phyloP scores from a whole-genome alignment of 345 rosid genomes.

The Gossypium ekmanianum region DNA sequence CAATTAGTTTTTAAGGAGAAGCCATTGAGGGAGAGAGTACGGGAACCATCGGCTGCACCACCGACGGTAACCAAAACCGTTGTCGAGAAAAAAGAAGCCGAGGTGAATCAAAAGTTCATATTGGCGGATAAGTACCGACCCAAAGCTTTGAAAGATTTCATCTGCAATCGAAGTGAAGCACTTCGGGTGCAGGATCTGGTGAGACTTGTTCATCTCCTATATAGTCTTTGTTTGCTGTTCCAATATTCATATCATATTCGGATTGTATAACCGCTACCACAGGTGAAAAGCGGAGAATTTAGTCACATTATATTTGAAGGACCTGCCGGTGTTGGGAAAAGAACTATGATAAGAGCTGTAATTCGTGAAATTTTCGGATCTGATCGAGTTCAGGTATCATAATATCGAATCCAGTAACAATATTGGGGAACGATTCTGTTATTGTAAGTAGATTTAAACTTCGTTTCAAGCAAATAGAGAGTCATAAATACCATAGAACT shows the following conservation, averaged over 20 bases:
- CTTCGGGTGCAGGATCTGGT: constrained; percentile 26
- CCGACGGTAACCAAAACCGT: background rate
- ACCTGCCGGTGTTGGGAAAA: constrained; percentile 58
- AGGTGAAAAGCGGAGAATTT: constrained; percentile 27
- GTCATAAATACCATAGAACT: too few species aligned
- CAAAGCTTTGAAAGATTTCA: constrained; percentile 41
- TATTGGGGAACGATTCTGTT: too few species aligned
- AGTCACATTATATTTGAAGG: constrained; percentile 59
- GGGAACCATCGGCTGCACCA: constrained; percentile 10
- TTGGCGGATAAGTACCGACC: constrained; percentile 55
- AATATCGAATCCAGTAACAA: background rate
- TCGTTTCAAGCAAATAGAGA: too few species aligned
- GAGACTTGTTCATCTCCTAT: background rate
- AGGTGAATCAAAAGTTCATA: constrained; percentile 17
- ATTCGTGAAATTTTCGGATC: constrained; percentile 48
- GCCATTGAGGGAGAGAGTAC: constrained; percentile 70
- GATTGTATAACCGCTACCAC: background rate
- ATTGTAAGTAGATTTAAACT: too few species aligned
- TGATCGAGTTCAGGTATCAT: constrained; percentile 37
- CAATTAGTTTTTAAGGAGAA: constrained; percentile 29
- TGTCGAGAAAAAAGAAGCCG: background rate
- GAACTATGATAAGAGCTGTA: constrained; percentile 62
- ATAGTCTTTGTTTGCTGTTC: background rate
- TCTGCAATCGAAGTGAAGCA: constrained; percentile 51
- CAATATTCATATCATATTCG: background rate